Evolutionary conservation across 2,329 filamentous ascomycete genomes (phyloP).

Genomic region (Fusarium sp.): DNA sequence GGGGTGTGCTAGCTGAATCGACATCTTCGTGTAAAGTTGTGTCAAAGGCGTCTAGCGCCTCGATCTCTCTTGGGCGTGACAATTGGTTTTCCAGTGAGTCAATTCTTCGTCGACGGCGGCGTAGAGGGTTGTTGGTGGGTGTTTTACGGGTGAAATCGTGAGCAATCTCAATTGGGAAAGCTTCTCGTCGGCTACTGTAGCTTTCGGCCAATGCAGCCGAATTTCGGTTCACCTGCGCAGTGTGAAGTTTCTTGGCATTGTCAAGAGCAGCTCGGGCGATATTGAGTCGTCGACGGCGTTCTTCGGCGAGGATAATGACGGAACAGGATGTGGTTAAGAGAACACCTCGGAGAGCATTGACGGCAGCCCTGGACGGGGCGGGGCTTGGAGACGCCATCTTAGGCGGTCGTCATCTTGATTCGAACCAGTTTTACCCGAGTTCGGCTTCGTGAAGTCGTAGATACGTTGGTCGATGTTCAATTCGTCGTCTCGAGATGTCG

Average conservation of each 20-base stretch:
- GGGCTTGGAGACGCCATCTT: slow-evolving; percentile 64
- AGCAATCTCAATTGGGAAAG: slow-evolving; percentile 45
- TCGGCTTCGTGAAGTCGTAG: slow-evolving; percentile 9
- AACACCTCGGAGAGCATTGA: slow-evolving; percentile 69
- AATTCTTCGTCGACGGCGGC: slow-evolving; percentile 50
- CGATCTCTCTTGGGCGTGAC: slow-evolving; percentile 6
- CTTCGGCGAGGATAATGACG: slow-evolving; percentile 68
- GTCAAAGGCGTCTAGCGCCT: slow-evolving; percentile 24
- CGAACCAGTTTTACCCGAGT: slow-evolving; percentile 16
- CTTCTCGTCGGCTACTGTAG: slow-evolving; percentile 44
- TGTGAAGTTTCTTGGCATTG: slow-evolving; percentile 68
- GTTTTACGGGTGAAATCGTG: slow-evolving; percentile 45
- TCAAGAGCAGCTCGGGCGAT: slow-evolving; percentile 65
- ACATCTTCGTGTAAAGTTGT: slow-evolving; percentile 9
- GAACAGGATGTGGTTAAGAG: slow-evolving; percentile 72
- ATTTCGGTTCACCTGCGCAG: slow-evolving; percentile 53
- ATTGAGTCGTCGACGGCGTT: slow-evolving; percentile 69
- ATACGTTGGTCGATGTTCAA: slow-evolving; percentile 30
- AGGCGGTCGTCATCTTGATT: slow-evolving; percentile 50
- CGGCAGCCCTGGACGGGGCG: slow-evolving; percentile 69
- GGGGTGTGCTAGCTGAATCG: slow-evolving; percentile 10
- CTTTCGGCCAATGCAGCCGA: slow-evolving; percentile 50
- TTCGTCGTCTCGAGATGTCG: slow-evolving; percentile 47
- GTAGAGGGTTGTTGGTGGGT: slow-evolving; percentile 46
- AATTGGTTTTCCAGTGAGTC: slow-evolving; percentile 11